Conservation (phyloP, 2,329 filamentous ascomycete species). For the Fulvia fulva region DNA sequence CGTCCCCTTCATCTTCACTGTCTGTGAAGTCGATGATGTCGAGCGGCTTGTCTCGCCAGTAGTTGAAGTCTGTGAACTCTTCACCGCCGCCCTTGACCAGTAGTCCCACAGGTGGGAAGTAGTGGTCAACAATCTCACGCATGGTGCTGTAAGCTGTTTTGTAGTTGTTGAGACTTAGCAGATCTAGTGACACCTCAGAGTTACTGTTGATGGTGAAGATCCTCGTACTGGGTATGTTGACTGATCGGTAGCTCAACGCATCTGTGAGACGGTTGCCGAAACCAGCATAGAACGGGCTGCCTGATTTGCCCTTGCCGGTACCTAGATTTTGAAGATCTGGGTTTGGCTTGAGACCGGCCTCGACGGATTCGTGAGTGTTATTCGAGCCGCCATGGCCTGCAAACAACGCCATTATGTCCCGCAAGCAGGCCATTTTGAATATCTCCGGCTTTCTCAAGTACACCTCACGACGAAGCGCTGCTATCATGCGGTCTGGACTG, state of each 20-base stretch:
- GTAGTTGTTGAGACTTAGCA: slow-evolving; percentile 87
- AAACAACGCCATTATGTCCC: slow-evolving; percentile 89
- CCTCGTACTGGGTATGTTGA: slow-evolving; percentile 87
- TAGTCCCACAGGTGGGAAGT: slow-evolving; percentile 87
- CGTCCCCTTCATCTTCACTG: slow-evolving; percentile 62
- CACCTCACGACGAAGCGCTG: slow-evolving; percentile 83
- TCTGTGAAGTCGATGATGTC: slow-evolving; percentile 86
- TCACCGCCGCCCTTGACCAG: slow-evolving; percentile 86
- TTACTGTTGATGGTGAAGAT: slow-evolving; percentile 99
- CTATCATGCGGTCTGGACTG: slow-evolving; percentile 91
- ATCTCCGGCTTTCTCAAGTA: slow-evolving; percentile 96
- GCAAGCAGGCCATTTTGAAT: slow-evolving; percentile 98
- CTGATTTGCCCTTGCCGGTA: slow-evolving; percentile 26
- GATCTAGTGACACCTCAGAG: slow-evolving; percentile 86
- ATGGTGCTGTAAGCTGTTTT: slow-evolving; percentile 97
- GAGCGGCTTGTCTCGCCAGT: slow-evolving; percentile 82
- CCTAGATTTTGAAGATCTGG: slow-evolving; percentile 9
- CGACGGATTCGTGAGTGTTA: slow-evolving; percentile 27
- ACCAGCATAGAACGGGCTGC: slow-evolving; percentile 84
- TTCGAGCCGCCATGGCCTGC: slow-evolving; percentile 35
- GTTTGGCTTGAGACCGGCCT: slow-evolving; percentile 27
- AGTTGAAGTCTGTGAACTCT: slow-evolving; percentile 94
- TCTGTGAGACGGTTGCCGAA: slow-evolving; percentile 97
- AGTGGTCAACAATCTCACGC: slow-evolving; percentile 95
- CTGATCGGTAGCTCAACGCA: slow-evolving; percentile 89